Evolutionary conservation across 768 basidiomycete genomes (phyloP), one percentile per base, ranked within the genome.

Genomic region (Pulveroboletus sp.): DNA sequence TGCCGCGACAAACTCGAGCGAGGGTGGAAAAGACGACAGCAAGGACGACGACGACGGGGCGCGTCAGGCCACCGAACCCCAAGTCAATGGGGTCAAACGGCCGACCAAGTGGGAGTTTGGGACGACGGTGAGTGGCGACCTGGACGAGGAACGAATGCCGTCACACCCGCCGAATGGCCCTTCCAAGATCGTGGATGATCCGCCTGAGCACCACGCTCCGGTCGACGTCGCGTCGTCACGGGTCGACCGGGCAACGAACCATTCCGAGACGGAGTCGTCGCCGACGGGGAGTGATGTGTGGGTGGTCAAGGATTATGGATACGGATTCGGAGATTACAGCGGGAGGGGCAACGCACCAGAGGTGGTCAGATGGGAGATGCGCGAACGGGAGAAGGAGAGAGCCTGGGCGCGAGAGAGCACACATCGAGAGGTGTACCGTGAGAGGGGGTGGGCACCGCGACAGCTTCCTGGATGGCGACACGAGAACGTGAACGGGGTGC

Each of bases 231-330:
- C 19, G 9, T n/a, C 44, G n/a, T 30, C 39, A 1, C 54, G 30
- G 26, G n/a, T 32, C n/a, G 44, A 54, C 39, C 47, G 24, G 3
- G 47, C 45, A 12, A 17, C 45, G 30, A 35, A 49, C 34, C 53
- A 52, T 13, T 56, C 54, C 6, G 56, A 58, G 41, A 41, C 56
- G 8, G 51, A 20, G 14, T 59, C 62, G 10, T 40, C 56, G 17
- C 58, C 62, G 10, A 39, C 56, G 17, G 36, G 53, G 9, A 68
- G 67, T 29, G 74, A 73, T 40, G 71, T 76, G 11, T 79, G 76
- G 63, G 74, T 75, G 47, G 83, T 85, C 37, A 77, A 73, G 52
- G 75, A 86, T 57, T 85, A 73, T 47, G 84, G 85, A 9, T 85
- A 69, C 58, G 83, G 83, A 5, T 85, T 85, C 53, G 84, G 84